Base-by-base conservation (phyloP, 495 filamentous ascomycete genomes). In the Gamarada debralockiae region DNA sequence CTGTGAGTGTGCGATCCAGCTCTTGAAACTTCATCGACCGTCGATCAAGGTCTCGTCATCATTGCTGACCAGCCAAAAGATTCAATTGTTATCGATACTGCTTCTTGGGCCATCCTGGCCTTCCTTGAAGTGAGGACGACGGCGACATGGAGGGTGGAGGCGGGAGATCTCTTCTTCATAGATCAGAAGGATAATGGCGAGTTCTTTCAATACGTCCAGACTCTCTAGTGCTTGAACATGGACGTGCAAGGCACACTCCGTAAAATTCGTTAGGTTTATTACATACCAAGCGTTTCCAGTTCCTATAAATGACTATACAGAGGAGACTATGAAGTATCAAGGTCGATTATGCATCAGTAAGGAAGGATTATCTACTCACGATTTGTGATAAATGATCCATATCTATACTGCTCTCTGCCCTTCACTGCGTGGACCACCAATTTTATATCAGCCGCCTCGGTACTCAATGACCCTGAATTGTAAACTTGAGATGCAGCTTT, bases 361-460 rank as follows among this genome's bases (percentile, higher is more conserved):
- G 37, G n/a, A 6, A 39, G 6, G n/a, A 15, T n/a, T 15, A 40
- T 17, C 18, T 21, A 23, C 40, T 43, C 10, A 29, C 27, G 53
- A 36, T 61, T 57, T 3, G 49, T 57, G 5, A 57, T 52, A 42
- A 61, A 61, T 10, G 54, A 43, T 7, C 46, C 54, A 25, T 45
- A 34, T n/a, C 17, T 34, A 14, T 48, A n/a, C 1, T 37, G 10
- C 0, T 33, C 18, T 9, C 12, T 18, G 21, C 44, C 54, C 12
- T 29, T 38, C 20, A 48, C 23, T 10, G 54, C 50, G 6, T 50
- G 38, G 7, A 57, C 1, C 9, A 61, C 47, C 21, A 50, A 5
- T 3, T 12, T 7, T 23, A 61, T 54, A 15, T n/a, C n/a, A n/a
- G 52, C 46, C 2, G 15, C 21, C 3, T 42, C 15, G 15, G 37